Evolutionary conservation across 2,329 filamentous ascomycete species (phyloP).

Genomic region (Apiospora phragmitis): DNA sequence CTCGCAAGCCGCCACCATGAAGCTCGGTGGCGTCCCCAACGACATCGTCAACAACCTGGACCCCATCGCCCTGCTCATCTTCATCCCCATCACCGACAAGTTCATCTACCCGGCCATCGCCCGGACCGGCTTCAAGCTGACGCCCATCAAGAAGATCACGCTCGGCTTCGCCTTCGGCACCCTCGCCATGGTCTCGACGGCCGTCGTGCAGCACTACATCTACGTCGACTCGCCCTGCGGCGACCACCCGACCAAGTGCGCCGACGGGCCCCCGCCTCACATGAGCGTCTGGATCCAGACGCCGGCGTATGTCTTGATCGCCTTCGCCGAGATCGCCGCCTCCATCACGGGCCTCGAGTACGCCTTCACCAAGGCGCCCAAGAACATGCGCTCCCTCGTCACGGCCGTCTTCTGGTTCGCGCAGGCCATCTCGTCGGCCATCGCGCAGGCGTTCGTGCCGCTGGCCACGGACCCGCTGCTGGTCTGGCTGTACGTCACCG

Average conservation of each 20-base stretch:
- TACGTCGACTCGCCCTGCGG: conserved; percentile 66
- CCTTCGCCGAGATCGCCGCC: conserved; percentile 49
- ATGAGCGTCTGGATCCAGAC: conserved; percentile 66
- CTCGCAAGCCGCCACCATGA: conserved; percentile 66
- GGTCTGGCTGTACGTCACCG: conserved; percentile 71
- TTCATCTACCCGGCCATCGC: conserved; percentile 70
- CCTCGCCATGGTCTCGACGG: conserved; percentile 59
- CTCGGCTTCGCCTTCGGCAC: conserved; percentile 67
- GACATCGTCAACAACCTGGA: conserved; percentile 77
- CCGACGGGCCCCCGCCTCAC: conserved; percentile 32
- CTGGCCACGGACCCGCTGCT: conserved; percentile 64
- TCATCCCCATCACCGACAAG: conserved; percentile 71
- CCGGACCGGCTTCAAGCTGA: conserved; percentile 64
- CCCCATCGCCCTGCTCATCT: conserved; percentile 72
- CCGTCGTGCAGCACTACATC: conserved; percentile 61
- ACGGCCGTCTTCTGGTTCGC: conserved; percentile 67
- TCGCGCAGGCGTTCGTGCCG: conserved; percentile 64
- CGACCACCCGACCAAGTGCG: conserved; percentile 46
- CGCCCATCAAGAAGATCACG: conserved; percentile 75
- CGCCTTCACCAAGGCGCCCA: conserved; percentile 73
- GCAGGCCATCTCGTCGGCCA: conserved; percentile 65
- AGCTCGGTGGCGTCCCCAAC: conserved; percentile 71
- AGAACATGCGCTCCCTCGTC: conserved; percentile 76
- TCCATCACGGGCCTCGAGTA: conserved; percentile 67
- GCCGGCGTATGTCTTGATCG: conserved; percentile 49